Conservation (phyloP, 306 rosid species). For the Medicago truncatula region DNA sequence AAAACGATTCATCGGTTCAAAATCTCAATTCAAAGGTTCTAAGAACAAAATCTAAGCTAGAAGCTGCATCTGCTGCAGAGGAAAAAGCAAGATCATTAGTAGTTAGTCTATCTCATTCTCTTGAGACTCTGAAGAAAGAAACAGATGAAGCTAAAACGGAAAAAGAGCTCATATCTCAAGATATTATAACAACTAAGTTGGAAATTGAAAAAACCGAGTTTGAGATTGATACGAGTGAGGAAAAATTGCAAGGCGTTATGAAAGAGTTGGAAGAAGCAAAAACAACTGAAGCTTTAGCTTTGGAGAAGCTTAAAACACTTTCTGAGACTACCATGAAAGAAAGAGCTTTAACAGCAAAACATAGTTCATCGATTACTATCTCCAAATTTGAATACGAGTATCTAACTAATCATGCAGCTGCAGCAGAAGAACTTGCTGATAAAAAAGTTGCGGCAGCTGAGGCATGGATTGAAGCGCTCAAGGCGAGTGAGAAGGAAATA, state of each 20-base stretch:
- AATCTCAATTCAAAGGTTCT: slow-evolving; percentile 73
- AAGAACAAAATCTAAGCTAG: slow-evolving; percentile 77
- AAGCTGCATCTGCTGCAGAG: slow-evolving; percentile 73
- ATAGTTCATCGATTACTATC: slow-evolving; percentile 68
- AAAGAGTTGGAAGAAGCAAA: slow-evolving; percentile 73
- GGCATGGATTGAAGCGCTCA: slow-evolving; percentile 90
- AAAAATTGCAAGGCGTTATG: slow-evolving; percentile 63
- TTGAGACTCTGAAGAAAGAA: slow-evolving; percentile 66
- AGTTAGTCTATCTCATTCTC: slow-evolving; percentile 58
- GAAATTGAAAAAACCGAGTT: slow-evolving; percentile 62
- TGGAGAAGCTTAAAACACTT: slow-evolving; percentile 66
- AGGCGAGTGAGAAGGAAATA: slow-evolving; percentile 88
- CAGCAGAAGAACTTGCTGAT: slow-evolving; percentile 80
- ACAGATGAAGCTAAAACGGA: slow-evolving; percentile 62
- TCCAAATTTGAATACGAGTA: slow-evolving; percentile 85
- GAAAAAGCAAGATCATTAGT: slow-evolving; percentile 63
- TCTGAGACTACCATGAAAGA: slow-evolving; percentile 61
- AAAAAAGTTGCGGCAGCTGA: slow-evolving; percentile 81
- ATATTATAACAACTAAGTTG: slow-evolving; percentile 49
- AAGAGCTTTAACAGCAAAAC: slow-evolving; percentile 60
- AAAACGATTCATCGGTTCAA: slow-evolving; percentile 55
- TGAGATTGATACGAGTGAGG: slow-evolving; percentile 65
- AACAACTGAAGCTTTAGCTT: slow-evolving; percentile 63
- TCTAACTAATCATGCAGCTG: slow-evolving; percentile 69
- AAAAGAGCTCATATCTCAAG: slow-evolving; percentile 54